These are phyloP conservation scores for Knoxia roxburghii DNA, from an alignment of 257 asterid genomes.

Conservation along the genomic window DNA sequence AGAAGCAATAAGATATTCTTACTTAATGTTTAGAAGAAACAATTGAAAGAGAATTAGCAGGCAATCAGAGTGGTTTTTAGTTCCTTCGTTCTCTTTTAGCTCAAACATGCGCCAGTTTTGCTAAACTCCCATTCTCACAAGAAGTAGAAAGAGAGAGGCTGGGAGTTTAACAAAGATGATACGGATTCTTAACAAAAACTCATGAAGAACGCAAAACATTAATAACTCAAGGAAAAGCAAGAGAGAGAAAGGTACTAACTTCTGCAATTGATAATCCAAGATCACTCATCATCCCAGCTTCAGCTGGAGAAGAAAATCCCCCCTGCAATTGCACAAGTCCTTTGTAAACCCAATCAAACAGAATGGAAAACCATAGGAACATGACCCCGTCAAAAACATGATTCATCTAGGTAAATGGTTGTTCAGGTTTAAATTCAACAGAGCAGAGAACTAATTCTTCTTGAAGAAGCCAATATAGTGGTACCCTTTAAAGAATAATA, in stretches of 20 bases:
- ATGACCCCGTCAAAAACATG: background rate
- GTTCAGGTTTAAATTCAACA: background rate
- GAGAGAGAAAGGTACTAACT: background rate
- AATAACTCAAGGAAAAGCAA: background rate
- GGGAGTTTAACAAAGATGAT: background rate
- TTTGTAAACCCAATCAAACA: background rate
- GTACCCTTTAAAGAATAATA: background rate
- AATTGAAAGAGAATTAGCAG: too few relatives aligned
- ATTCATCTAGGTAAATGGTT: background rate
- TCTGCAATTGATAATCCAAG: slow-evolving; percentile 15
- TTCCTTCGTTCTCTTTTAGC: too few relatives aligned
- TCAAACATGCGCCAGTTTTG: background rate
- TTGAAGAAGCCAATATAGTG: background rate
- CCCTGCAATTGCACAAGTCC: slow-evolving; percentile 8
- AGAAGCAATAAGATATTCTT: background rate
- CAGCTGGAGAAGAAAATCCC: slow-evolving; percentile 16
- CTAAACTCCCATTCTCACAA: background rate
- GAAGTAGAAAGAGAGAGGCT: background rate
- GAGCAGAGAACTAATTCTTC: background rate
- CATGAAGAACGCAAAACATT: background rate
- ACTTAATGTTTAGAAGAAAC: too few relatives aligned
- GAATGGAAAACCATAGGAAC: background rate
- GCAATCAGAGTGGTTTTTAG: too few relatives aligned
- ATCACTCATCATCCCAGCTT: slow-evolving; percentile 13
- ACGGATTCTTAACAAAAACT: background rate